Evolutionary conservation across 306 rosid genomes (phyloP), one percentile per base, ranked within the genome.

Genomic region (Erythrophleum fordii): DNA sequence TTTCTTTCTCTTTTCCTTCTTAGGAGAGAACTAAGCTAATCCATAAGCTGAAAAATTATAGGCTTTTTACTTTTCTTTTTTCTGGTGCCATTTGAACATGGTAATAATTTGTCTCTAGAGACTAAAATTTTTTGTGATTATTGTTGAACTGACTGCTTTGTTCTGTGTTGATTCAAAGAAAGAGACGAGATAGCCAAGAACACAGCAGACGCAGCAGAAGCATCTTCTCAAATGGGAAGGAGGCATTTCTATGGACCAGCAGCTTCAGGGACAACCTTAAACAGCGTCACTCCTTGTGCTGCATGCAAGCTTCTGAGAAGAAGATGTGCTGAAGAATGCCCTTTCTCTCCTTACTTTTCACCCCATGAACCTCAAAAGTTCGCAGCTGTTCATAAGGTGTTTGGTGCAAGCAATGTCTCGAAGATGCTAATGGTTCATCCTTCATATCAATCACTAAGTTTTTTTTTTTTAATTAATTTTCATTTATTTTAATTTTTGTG

Each of bases 351-450:
- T 29, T 95, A 95, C 37, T 95, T 95, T 72, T 95, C 98, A 73
- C 98, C 97, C 0, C 97, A 89, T 23, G 98, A 95, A 28, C 98
- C 97, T 39, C 97, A 86, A 4, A 95, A 95, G 61, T 95, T 95
- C 61, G 90, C 97, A 39, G 93, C 97, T 0, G 98, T 95, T 37
- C 98, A 95, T 83, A 92, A 89, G 78, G 94, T 95, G 23, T 95
- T 95, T 67, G 98, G 98, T 59, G 98, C 98, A 41, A 92, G 98
- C 92, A 95, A 95, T 81, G 98, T 95, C 79, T 95, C 98, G 72
- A 95, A 95, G 88, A 60, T 95, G 90, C 90, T 95, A 44, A 69
- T 92, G 94, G 98, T 93, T 80, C 69, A 17, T 16, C 17, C 45
- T 37, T 35, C 13, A 8, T n/a, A n/a, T 18, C 46, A 35, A 16